A percentile compares a stretch with the other conserved stretches of the same genome.
phyloP scores from a whole-genome alignment of 345 rosid genomes.

The Gossypium ekmanianum region DNA sequence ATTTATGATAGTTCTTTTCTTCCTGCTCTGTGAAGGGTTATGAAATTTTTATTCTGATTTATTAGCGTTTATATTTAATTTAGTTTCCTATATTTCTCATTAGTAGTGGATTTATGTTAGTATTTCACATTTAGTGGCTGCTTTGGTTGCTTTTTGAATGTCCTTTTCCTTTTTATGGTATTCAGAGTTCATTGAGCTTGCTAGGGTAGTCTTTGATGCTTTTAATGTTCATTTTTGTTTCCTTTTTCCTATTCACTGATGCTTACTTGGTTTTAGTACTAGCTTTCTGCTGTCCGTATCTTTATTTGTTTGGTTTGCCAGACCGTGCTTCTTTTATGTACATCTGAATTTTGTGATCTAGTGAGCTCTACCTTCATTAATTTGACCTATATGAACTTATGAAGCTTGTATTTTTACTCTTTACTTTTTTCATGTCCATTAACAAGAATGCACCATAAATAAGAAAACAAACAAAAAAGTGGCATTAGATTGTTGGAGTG shows the following conservation, averaged over 20 bases:
- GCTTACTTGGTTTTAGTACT: background rate
- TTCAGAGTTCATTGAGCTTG: background rate
- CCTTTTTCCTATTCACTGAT: background rate
- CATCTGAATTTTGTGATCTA: conserved; percentile 1
- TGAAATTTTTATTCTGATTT: too few species aligned
- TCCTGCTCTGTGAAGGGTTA: background rate
- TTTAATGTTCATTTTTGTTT: background rate
- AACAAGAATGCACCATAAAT: background rate
- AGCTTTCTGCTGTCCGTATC: background rate
- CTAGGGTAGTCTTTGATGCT: background rate
- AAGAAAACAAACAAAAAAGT: background rate
- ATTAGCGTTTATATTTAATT: too few species aligned
- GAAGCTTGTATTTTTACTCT: background rate
- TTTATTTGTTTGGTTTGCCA: background rate
- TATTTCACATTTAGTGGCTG: too few species aligned
- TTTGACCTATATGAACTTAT: background rate
- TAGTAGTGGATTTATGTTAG: too few species aligned
- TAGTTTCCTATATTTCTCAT: too few species aligned
- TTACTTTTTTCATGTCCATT: background rate
- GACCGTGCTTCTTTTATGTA: background rate
- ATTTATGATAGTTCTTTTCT: background rate
- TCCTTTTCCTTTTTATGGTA: background rate
- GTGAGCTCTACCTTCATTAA: background rate
- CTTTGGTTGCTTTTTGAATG: background rate
- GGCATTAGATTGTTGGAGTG: background rate